Base-by-base conservation (phyloP, 306 rosid species). In the Cucumis cinereus region DNA sequence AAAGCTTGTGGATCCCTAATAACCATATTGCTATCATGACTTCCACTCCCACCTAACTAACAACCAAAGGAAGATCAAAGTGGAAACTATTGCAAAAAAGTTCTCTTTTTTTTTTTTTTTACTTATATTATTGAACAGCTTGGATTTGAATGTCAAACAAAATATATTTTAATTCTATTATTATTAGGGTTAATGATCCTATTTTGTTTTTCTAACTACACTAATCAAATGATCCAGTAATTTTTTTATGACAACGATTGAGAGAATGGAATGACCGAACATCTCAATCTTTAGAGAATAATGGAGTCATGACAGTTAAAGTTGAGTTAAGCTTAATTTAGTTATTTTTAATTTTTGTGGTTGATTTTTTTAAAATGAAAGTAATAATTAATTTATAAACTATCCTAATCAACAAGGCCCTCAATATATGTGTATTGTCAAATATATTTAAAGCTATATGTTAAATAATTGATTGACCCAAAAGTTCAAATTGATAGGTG, bases 41-140 rank as follows among this genome's bases (percentile, higher is more conserved):
- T 43, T 71, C 87, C 87, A 77, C 80, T 83, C 63, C 67, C 66
- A 79, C 73, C 17, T 28, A 71, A 71, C 60, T 69, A 38, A 38
- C 24, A 63, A 35, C 8, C 71, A 63, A 63, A 36, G 5, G 6
- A 14, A 2, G 24, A 35, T 63, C 6, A 33, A 62, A 2, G 23
- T 13, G 36, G 6, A 62, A 62, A 53, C 2, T 2, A 16, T 7
- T 15, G 52, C 6, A 62, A 63, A 33, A 19, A 16, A n/a, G 11
- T 35, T 0, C 0, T 16, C n/a, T 63, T 17, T 38, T 64, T 36
- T 66, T 8, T 10, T 62, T 17, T 38, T 63, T 36, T 66, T 38
- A 38, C 8, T 36, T 19, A 33, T 49, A 38, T 67, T 38, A 38
- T 67, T 40, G 20, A 61, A 66, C 28, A 66, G 14, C 28, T 36